Conservation (phyloP, 2,329 filamentous ascomycete species). For the Dothistroma pini region DNA sequence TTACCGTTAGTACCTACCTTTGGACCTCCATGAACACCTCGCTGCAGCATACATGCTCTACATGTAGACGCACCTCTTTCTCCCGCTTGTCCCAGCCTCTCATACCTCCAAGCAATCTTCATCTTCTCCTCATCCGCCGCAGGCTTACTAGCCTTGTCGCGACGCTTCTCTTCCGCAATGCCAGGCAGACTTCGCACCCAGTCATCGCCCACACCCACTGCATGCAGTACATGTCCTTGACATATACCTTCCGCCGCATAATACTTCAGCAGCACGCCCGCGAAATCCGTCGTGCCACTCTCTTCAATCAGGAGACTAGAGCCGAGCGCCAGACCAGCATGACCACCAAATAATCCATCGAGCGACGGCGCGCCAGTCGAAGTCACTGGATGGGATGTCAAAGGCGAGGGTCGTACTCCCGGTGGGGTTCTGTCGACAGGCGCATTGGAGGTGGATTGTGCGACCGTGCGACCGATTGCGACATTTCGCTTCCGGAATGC, state of each 20-base stretch:
- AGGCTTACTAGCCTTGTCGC: conserved; percentile 39
- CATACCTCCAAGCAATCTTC: conserved; percentile 99
- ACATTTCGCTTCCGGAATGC: conserved; percentile 27
- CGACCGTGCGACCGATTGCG: conserved; percentile 13
- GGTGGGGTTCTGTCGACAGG: conserved; percentile 23
- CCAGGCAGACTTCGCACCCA: conserved; percentile 86
- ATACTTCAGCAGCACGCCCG: conserved; percentile 76
- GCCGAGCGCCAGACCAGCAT: conserved; percentile 79
- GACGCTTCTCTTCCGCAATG: conserved; percentile 45
- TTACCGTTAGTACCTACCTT: conserved; percentile 24
- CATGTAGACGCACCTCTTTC: conserved; percentile 56
- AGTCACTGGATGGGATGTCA: conserved; percentile 82
- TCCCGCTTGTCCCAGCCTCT: conserved; percentile 70
- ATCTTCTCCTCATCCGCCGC: conserved; percentile 65
- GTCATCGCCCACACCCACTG: conserved; percentile 71
- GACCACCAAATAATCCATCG: conserved; percentile 79
- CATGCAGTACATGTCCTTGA: conserved; percentile 84
- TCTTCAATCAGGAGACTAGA: conserved; percentile 80
- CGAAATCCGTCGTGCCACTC: conserved; percentile 89
- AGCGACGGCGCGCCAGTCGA: conserved; percentile 87
- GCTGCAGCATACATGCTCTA: conserved; percentile 19
- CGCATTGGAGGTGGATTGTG: neutral
- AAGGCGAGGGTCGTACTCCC: conserved; percentile 75
- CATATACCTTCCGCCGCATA: conserved; percentile 91
- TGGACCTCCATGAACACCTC: conserved; percentile 7